phyloP scores from a whole-genome alignment of 176 grass and related monocot genomes.

The Avena sativa region DNA sequence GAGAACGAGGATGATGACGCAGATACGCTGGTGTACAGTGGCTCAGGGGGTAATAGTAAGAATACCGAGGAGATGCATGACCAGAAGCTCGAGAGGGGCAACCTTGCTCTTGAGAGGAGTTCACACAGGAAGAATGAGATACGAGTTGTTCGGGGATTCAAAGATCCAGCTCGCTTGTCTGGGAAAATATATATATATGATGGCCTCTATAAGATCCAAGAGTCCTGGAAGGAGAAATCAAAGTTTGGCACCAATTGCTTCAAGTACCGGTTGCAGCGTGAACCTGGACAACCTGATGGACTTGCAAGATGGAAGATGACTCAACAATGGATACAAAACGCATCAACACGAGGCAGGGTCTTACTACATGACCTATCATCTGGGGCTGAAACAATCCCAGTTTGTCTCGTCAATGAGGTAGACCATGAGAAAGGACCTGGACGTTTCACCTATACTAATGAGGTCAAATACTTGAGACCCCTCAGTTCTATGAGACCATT shows the following conservation, averaged over 20 bases:
- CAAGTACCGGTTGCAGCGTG: slow-evolving; percentile 69
- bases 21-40: slow-evolving; percentile 73
- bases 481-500: slow-evolving; percentile 44
- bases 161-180: slow-evolving; percentile 46
- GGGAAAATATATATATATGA: slow-evolving; percentile 86
- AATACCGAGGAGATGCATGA: slow-evolving; percentile 60
- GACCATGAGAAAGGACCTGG: slow-evolving; percentile 63
- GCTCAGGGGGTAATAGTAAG: slow-evolving; percentile 68
- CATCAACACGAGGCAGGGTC: slow-evolving; percentile 63
- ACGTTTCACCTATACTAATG: slow-evolving; percentile 62
- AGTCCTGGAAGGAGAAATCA: slow-evolving; percentile 66
- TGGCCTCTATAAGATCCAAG: slow-evolving; percentile 78
- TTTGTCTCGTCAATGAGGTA: slow-evolving; percentile 80
- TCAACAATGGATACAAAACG: slow-evolving; percentile 64
- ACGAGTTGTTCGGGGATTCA: slow-evolving; percentile 73
- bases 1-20: slow-evolving; percentile 72
- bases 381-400: slow-evolving; percentile 55
- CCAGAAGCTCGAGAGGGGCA: slow-evolving; percentile 81
- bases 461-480: slow-evolving; percentile 51
- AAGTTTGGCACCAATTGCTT: slow-evolving; percentile 65
- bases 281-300: slow-evolving; percentile 65
- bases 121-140: slow-evolving; percentile 68
- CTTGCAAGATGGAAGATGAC: slow-evolving; percentile 65
- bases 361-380: slow-evolving; percentile 65
- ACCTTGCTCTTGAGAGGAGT: slow-evolving; percentile 83